Percentiles rank a stretch among this genome's conserved stretches.
These are phyloP conservation scores for Metarhizium robertsii DNA, from an alignment of 2,329 filamentous ascomycete species.

Conservation along the genomic window DNA sequence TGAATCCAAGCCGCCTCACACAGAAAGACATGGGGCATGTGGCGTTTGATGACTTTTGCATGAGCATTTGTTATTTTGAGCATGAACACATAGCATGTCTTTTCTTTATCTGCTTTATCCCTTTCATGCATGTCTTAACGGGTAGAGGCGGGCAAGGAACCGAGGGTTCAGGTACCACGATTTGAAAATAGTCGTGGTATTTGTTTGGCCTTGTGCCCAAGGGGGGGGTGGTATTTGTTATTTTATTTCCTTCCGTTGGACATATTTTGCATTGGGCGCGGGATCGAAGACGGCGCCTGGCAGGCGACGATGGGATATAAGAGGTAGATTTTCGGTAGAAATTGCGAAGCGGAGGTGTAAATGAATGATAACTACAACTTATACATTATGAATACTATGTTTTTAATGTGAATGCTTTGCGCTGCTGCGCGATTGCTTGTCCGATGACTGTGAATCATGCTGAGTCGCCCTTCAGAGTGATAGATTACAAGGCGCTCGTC, in stretches of 20 bases:
- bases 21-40: not conserved
- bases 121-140: not conserved
- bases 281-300: not conserved
- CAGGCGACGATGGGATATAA: not conserved
- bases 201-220: not conserved
- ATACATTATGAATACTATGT: not conserved
- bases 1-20: not conserved
- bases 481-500: too few species aligned
- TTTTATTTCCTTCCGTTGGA: not conserved
- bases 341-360: not conserved
- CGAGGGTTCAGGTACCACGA: not conserved
- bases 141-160: not conserved
- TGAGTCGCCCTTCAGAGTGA: not conserved
- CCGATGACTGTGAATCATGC: not conserved
- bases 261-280: not conserved
- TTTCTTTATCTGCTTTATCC: constrained; percentile 1
- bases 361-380: not conserved
- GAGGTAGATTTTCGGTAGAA: not conserved
- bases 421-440: not conserved
- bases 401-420: not conserved
- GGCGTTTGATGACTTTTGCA: constrained; percentile 16
- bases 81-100: constrained; percentile 14
- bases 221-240: not conserved
- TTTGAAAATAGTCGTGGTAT: not conserved
- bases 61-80: constrained; percentile 25